These are phyloP conservation scores for Argentina anserina DNA, from an alignment of 306 rosid species.

Conservation along the genomic window DNA sequence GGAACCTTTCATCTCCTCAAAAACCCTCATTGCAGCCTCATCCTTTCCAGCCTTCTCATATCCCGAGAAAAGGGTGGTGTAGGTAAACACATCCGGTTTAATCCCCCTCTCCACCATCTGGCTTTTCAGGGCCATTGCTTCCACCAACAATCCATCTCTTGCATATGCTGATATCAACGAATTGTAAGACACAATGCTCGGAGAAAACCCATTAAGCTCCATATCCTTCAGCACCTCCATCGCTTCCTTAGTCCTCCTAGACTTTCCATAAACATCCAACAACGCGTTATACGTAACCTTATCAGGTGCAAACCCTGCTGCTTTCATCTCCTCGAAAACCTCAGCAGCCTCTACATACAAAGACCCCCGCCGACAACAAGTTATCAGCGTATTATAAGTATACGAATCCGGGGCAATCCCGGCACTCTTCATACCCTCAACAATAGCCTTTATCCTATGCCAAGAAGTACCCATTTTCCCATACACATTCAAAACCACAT, in stretches of 20 bases:
- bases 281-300: conserved; percentile 78
- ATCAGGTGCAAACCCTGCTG: conserved; percentile 57
- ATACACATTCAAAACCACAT: conserved; percentile 71
- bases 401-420: conserved; percentile 75
- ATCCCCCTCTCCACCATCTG: conserved; percentile 80
- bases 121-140: conserved; percentile 50
- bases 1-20: conserved; percentile 59
- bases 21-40: conserved; percentile 53
- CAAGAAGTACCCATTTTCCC: conserved; percentile 96
- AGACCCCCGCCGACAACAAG: conserved; percentile 72
- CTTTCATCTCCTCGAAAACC: conserved; percentile 59
- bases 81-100: conserved; percentile 79
- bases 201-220: conserved; percentile 64
- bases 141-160: conserved; percentile 74
- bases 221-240: conserved; percentile 73
- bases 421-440: conserved; percentile 50
- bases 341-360: conserved; percentile 61
- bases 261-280: conserved; percentile 91
- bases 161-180: conserved; percentile 79
- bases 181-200: conserved; percentile 63
- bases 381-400: conserved; percentile 78
- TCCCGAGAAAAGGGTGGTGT: conserved; percentile 83
- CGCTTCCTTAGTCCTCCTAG: conserved; percentile 72
- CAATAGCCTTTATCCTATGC: conserved; percentile 47
- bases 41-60: conserved; percentile 81